These are phyloP conservation scores for Ascodesmis nigricans DNA, from an alignment of 495 filamentous ascomycete species.

Conservation along the genomic window DNA sequence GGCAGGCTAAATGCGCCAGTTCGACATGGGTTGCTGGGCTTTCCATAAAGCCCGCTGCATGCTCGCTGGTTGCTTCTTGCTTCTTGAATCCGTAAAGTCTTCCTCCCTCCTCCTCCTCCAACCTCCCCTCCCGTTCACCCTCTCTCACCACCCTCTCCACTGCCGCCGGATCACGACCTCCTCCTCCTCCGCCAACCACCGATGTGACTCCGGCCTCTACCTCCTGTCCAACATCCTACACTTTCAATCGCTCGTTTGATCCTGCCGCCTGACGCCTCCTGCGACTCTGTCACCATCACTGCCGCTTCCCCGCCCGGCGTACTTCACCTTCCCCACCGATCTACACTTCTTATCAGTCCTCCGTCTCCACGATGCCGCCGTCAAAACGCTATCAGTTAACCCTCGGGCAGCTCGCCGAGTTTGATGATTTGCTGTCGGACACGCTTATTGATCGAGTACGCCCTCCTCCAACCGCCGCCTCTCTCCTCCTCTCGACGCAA, in stretches of 20 bases:
- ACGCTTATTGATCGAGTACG: constrained; percentile 82
- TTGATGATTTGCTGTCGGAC: constrained; percentile 94
- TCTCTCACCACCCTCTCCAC: no score
- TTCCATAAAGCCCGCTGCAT: no score
- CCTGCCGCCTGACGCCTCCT: neutral
- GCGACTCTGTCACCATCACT: neutral
- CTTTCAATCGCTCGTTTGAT: no score
- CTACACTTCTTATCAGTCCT: no score
- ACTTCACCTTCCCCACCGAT: neutral
- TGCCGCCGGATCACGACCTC: neutral
- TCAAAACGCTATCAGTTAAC: constrained; percentile 53
- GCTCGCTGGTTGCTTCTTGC: no score
- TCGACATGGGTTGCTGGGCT: no score
- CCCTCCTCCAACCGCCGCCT: neutral
- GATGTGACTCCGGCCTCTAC: no score
- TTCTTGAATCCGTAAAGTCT: no score
- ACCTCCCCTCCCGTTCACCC: neutral
- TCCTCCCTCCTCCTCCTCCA: neutral
- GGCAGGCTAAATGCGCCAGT: no score
- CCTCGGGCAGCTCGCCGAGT: constrained; percentile 63
- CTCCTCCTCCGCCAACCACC: neutral
- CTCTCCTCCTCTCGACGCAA: no score
- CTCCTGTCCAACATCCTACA: constrained; percentile 1
- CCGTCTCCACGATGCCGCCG: constrained; percentile 30
- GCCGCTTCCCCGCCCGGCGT: neutral